Base-by-base conservation (phyloP, 768 basidiomycete genomes). In the Rhodotorula paludigena region DNA sequence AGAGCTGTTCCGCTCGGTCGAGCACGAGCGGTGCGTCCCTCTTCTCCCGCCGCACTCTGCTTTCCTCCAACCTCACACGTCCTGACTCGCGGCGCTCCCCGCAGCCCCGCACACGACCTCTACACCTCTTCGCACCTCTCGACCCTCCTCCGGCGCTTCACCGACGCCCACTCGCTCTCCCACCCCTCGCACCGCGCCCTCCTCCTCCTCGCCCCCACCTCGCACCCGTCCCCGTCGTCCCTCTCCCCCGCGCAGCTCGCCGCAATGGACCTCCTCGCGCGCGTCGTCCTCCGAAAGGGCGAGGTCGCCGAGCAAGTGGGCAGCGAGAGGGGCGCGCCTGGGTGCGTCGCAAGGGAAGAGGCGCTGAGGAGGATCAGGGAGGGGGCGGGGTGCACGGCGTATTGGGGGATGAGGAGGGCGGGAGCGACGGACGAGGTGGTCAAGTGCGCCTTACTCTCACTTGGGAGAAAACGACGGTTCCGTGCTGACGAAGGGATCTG, bases 161-260 rank as follows among this genome's bases (percentile, higher is more conserved):
- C 59, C 32, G 9, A 59, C 20, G 0, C 14, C 21, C 30, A 58
- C 42, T 41, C 38, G 15, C 63, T 72, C 38, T 20, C 64, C 0
- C 71, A 72, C 63, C 66, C 63, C 1, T 60, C 63, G 11, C 57
- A 55, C 15, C 63, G 41, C 39, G 52, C 61, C 28, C 66, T 62
- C 35, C 35, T 72, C 53, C 38, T 64, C 38, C 63, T 67, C 51
- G 8, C 32, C 25, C 55, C 62, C 33, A 18, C 55, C 33, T 38
- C 63, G 16, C 33, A 38, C 35, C 53, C 61, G 2, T 6, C 45
- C 30, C 48, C 66, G 2, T 44, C 57, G 2, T 39, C 66, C 5
- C 62, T 59, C n/a, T 8, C 39, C 1, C 28, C 54, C 33, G 52
- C 52, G 8, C 47, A 51, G 15, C 30, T 30, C 14, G 2, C 15